Conservation (phyloP, 108 stramenopile species). For the Cyclostephanos tholiformis region DNA sequence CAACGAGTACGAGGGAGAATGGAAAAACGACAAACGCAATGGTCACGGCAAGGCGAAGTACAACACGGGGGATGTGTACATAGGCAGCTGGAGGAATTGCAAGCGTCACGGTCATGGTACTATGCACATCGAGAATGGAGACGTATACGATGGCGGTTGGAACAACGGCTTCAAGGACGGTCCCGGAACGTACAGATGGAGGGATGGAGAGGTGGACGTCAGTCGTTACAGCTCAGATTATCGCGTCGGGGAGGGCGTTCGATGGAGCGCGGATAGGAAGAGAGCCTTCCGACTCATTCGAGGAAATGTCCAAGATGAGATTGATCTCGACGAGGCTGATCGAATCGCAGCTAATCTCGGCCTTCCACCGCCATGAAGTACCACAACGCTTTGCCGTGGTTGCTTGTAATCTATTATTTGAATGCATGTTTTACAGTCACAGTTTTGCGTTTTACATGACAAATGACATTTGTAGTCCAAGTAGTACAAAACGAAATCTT, state of each 20-base stretch:
- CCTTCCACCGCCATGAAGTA: constrained; percentile 19
- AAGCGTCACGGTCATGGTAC: constrained; percentile 43
- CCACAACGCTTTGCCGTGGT: neutral
- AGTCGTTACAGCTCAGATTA: constrained; percentile 50
- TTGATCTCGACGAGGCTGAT: constrained; percentile 37
- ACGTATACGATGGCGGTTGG: constrained; percentile 51
- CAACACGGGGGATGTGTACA: constrained; percentile 42
- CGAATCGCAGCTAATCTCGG: constrained; percentile 42
- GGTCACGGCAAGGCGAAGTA: constrained; percentile 46
- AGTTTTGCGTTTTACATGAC: too few species aligned
- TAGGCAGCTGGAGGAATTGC: constrained; percentile 45
- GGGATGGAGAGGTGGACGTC: constrained; percentile 57
- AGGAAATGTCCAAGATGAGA: constrained; percentile 50
- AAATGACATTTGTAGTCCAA: too few species aligned
- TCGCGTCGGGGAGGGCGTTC: constrained; percentile 53
- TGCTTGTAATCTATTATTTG: neutral
- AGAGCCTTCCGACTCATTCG: constrained; percentile 50
- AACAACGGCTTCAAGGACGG: constrained; percentile 52
- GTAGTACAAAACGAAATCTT: too few species aligned
- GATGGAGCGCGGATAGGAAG: constrained; percentile 50
- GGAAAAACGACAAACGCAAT: constrained; percentile 49
- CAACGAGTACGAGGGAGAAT: constrained; percentile 49
- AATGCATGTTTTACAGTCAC: too few species aligned
- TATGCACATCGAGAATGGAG: constrained; percentile 54
- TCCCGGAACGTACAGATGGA: constrained; percentile 51